Base-by-base conservation (phyloP, 306 rosid species). In the Mucuna pruriens region DNA sequence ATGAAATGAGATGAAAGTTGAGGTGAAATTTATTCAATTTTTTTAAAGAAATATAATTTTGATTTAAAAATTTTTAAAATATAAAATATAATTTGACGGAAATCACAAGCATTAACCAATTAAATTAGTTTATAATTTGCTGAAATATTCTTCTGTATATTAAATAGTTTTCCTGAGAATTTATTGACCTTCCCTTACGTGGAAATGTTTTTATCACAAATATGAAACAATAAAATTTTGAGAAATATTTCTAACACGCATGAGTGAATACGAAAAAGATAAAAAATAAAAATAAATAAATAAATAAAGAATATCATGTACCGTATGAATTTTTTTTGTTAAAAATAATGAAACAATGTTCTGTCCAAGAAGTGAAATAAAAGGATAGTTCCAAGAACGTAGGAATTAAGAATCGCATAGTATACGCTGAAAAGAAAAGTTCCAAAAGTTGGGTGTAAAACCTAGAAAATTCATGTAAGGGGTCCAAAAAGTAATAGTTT, bases 401-500 rank as follows among this genome's bases (percentile, higher is more conserved):
- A 6, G 66, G 66, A 60, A 60, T 60, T 25, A 11, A 58, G 1
- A 62, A 31, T 34, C 33, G 42, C 62, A 19, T 9, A 51, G 58
- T 42, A 1, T 17, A 57, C 77, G 78, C 16, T 12, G 8, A 34
- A 16, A 61, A 63, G 81, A 67, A 78, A 52, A 40, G 0, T 31
- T 31, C 45, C 11, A 4, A 29, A 29, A 1, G 49, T 68, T 10
- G 20, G 76, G 85, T 76, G 74, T 81, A 19, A 36, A 84, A 71
- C 60, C 7, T 6, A 1, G 85, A 74, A 85, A 83, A 74, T 55
- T 83, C 83, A 64, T 26, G 45, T 7, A 9, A 39, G 49, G 57
- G 76, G 67, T 80, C 81, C 78, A 77, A 76, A 36, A 75, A 17
- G 57, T 49, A 60, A 62, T 63, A 72, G 87, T 74, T 66, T 82